Evolutionary conservation across 2,329 filamentous ascomycete species (phyloP).

Genomic region (Diaporthe sp.): DNA sequence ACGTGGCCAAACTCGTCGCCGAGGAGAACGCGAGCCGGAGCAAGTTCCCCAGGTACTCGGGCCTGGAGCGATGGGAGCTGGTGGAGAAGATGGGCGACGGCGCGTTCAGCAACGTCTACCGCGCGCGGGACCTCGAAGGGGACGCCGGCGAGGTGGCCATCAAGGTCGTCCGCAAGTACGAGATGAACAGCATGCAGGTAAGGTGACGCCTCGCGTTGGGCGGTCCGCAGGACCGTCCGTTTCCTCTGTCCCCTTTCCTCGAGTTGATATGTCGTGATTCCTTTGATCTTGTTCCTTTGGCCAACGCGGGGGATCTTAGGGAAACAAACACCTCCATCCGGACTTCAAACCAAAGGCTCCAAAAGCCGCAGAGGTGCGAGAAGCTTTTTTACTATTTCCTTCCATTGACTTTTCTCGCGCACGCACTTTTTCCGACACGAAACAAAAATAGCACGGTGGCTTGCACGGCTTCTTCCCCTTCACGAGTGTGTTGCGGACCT

Average conservation of each 20-base stretch:
- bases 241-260: constrained; percentile 47
- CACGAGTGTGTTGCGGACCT: constrained; percentile 43
- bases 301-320: constrained; percentile 76
- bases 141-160: constrained; percentile 88
- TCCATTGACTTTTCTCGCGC: constrained; percentile 46
- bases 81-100: constrained; percentile 99
- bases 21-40: constrained; percentile 90
- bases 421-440: not conserved
- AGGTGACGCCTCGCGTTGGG: constrained; percentile 59
- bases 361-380: constrained; percentile 96
- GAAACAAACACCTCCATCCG: constrained; percentile 93
- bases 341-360: constrained; percentile 91
- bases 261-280: constrained; percentile 47
- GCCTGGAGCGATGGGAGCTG: constrained; percentile 87
- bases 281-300: constrained; percentile 55
- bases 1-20: constrained; percentile 87
- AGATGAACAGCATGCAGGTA: constrained; percentile 99
- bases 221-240: constrained; percentile 38
- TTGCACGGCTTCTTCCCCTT: constrained; percentile 43
- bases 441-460: constrained; percentile 47
- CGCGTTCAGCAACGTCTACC: constrained; percentile 98
- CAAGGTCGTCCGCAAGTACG: constrained; percentile 98
- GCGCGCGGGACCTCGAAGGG: constrained; percentile 81
- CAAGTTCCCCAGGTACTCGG: constrained; percentile 89
- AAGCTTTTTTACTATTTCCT: constrained; percentile 57